phyloP scores from a whole-genome alignment of 2,329 filamentous ascomycete genomes.

The Aspergillus sp. region DNA sequence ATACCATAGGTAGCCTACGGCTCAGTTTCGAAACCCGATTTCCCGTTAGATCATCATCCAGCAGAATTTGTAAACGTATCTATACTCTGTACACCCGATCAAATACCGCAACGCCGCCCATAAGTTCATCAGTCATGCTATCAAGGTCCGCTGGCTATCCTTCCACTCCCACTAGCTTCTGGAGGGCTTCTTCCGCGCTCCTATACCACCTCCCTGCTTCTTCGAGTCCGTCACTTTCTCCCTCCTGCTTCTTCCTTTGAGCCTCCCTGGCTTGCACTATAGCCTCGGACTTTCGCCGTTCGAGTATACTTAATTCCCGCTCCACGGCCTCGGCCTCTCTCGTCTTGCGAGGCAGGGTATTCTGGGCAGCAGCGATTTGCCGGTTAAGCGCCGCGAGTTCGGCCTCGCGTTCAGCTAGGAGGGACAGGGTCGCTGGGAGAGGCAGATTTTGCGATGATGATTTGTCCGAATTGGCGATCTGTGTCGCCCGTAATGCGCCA shows the following conservation, averaged over 20 bases:
- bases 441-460: conserved; percentile 45
- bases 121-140: conserved; percentile 29
- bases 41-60: conserved; percentile 11
- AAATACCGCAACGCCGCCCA: conserved; percentile 27
- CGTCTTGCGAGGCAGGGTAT: conserved; percentile 47
- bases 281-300: conserved; percentile 50
- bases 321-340: conserved; percentile 51
- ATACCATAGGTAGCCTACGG: conserved; percentile 36
- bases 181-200: conserved; percentile 46
- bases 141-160: neutral
- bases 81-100: conserved; percentile 17
- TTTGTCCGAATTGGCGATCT: conserved; percentile 65
- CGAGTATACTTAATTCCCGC: conserved; percentile 47
- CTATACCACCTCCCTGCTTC: conserved; percentile 53
- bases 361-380: conserved; percentile 50
- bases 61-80: neutral
- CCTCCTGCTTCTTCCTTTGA: conserved; percentile 47
- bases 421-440: conserved; percentile 45
- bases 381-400: conserved; percentile 47
- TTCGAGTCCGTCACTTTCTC: conserved; percentile 52
- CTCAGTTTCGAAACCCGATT: conserved; percentile 40
- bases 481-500: conserved; percentile 55
- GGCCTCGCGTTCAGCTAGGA: conserved; percentile 46
- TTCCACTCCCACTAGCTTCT: conserved; percentile 42
- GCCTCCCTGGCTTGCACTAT: conserved; percentile 53